Base-by-base conservation (phyloP, 345 rosid species). In the Populus nigra region DNA sequence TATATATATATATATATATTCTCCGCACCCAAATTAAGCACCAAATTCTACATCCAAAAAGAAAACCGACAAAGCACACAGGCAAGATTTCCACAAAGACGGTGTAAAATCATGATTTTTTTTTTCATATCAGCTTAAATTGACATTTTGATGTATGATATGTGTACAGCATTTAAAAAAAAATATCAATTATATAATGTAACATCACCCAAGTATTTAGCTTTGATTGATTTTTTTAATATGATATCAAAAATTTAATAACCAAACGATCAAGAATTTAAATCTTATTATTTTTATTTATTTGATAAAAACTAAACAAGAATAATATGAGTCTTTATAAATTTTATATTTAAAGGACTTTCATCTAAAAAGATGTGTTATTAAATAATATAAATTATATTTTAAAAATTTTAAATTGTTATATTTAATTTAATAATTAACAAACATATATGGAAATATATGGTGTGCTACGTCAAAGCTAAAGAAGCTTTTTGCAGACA, bases 251-350 rank as follows among this genome's bases (percentile, higher is more conserved):
- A 33, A 4, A 0, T 0, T 33, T 33, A 5, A 33, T 33, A 33
- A 33, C 1, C 5, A 33, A 33, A 0, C 0, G 3, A 0, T 33
- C 5, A 33, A 0, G 0, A 33, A 0, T 33, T 33, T 33, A 0
- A 33, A 33, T 33, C 3, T 33, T 33, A 33, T 5, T 33, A 4
- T 33, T 4, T 31, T 0, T 33, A 33, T 33, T 33, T 33, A 33
- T 33, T 4, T 33, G 0, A 33, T 33, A 33, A 33, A 33, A 33
- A 33, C 4, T 4, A 33, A 33, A 4, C 0, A 33, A 0, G 4
- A 33, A 33, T 33, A 33, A 33, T 33, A 4, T 33, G 0, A 33
- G 4, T 4, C 0, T 33, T 0, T 33, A 33, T 0, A 33, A 33
- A 0, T 33, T 33, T 33, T 0, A 3, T 0, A 0, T 3, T 33